Evolutionary conservation across 257 asterid genomes (phyloP).

Genomic region (Solanum piurae): DNA sequence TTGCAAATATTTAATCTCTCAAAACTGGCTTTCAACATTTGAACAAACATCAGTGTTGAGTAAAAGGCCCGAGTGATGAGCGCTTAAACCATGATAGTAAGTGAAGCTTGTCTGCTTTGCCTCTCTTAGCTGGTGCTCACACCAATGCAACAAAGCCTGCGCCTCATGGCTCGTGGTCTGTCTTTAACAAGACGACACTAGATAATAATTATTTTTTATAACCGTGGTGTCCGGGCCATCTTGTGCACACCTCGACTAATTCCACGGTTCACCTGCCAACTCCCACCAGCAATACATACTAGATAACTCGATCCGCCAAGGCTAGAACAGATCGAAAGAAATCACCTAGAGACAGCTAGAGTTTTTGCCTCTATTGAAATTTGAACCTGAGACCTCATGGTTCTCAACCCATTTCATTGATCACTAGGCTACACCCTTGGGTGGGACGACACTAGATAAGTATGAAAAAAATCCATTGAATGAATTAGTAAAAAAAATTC

Average conservation of each 20-base stretch:
- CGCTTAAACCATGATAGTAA: not conserved
- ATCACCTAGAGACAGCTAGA: not conserved
- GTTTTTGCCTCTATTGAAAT: not conserved
- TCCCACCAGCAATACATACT: not conserved
- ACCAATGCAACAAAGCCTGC: not conserved
- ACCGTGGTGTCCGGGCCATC: not conserved
- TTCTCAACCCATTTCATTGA: not conserved
- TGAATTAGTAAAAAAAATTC: not conserved
- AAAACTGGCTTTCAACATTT: not conserved
- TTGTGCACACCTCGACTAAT: not conserved
- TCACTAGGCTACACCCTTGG: not conserved
- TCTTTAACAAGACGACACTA: not conserved
- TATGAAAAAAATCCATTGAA: not conserved
- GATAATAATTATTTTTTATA: not conserved
- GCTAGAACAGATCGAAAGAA: not conserved
- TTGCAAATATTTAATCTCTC: not conserved
- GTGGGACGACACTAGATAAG: not conserved
- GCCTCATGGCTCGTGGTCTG: not conserved
- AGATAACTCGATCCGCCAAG: not conserved
- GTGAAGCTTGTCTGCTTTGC: not conserved
- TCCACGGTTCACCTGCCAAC: not conserved
- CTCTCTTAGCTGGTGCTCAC: not conserved
- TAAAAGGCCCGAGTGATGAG: not conserved
- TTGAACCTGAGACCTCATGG: not conserved
- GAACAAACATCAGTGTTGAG: not conserved